Conservation (phyloP, 2,329 filamentous ascomycete genomes). For the Decorospora gaudefroyi region DNA sequence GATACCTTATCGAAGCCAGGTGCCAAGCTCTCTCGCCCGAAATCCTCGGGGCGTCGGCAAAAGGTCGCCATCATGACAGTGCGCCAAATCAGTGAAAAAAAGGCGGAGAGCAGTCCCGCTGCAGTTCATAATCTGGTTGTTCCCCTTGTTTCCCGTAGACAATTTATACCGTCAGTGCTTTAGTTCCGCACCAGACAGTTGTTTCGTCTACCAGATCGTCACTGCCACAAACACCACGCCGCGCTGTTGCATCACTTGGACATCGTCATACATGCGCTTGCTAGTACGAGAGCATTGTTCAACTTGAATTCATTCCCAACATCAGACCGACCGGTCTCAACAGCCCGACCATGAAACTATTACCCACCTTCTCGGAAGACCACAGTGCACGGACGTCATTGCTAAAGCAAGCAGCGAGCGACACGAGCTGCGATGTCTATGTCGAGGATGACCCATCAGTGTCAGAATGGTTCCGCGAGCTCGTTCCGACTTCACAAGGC, state of each 20-base stretch:
- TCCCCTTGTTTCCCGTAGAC: conserved; percentile 1
- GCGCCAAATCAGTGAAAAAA: conserved; percentile 10
- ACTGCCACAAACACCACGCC: background rate
- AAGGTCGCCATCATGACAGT: conserved; percentile 14
- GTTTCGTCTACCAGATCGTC: background rate
- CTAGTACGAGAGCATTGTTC: background rate
- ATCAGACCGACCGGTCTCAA: background rate
- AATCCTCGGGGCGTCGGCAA: conserved; percentile 17
- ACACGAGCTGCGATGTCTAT: conserved; percentile 29
- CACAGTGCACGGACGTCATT: conserved; percentile 19
- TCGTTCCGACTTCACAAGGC: conserved; percentile 31
- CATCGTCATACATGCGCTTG: background rate
- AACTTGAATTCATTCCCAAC: background rate
- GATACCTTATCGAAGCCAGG: conserved; percentile 1
- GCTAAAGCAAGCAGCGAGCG: conserved; percentile 24
- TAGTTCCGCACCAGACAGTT: background rate
- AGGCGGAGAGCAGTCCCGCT: background rate
- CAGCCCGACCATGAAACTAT: conserved; percentile 12
- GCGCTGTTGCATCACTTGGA: background rate
- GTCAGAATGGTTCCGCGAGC: conserved; percentile 33
- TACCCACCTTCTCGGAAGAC: conserved; percentile 21
- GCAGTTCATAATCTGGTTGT: background rate
- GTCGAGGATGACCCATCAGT: conserved; percentile 39
- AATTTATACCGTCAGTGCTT: background rate
- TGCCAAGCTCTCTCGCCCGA: conserved; percentile 29